Conservation (phyloP, 495 filamentous ascomycete species). For the Penicillium bovifimosum region DNA sequence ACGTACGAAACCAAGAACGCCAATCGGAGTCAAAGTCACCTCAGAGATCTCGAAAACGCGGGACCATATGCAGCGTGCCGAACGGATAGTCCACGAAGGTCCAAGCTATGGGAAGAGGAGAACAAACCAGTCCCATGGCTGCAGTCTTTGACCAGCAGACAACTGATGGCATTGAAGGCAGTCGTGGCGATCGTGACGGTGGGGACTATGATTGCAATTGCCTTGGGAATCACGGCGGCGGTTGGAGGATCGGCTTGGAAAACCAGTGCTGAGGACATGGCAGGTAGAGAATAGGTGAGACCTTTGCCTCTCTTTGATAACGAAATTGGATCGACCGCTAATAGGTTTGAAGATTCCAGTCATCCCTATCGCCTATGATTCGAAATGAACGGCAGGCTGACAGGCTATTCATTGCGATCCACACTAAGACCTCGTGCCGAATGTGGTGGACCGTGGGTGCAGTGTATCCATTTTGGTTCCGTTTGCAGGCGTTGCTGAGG, state of each 20-base stretch:
- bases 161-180: slow-evolving; percentile 48
- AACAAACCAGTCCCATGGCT: slow-evolving; percentile 31
- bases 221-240: slow-evolving; percentile 56
- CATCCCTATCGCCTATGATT: neutral
- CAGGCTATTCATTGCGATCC: neutral
- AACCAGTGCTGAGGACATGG: slow-evolving; percentile 24
- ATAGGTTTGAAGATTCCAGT: neutral
- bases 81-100: slow-evolving; percentile 23
- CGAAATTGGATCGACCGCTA: neutral
- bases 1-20: slow-evolving; percentile 34
- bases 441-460: no score
- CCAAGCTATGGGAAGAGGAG: slow-evolving; percentile 41
- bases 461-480: neutral
- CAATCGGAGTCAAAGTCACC: slow-evolving; percentile 12
- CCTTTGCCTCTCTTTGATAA: neutral
- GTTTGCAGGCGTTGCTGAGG: neutral
- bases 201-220: slow-evolving; percentile 56
- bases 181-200: slow-evolving; percentile 51
- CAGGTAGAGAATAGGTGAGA: slow-evolving; percentile 14
- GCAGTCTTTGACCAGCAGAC: slow-evolving; percentile 40
- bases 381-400: neutral
- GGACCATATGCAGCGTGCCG: slow-evolving; percentile 13
- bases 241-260: slow-evolving; percentile 57
- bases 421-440: neutral
- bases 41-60: slow-evolving; percentile 29